phyloP scores from a whole-genome alignment of 257 asterid species.

The Rehmannia glutinosa region DNA sequence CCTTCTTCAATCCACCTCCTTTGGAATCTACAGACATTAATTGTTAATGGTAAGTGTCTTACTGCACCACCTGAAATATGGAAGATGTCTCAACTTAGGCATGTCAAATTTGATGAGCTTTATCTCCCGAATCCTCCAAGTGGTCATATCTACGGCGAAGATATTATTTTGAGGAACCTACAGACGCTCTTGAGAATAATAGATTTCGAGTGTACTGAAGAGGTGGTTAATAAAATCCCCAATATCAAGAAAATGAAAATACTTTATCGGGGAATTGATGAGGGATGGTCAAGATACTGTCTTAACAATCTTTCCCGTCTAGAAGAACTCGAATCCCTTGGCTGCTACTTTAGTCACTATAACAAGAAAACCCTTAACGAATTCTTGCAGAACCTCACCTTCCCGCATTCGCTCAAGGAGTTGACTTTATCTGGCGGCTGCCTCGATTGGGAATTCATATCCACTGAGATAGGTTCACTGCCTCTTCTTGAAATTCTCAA shows the following conservation, averaged over 20 bases:
- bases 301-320: background rate
- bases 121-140: constrained; percentile 10
- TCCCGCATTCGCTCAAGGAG: no score
- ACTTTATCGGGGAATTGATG: background rate
- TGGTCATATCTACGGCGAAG: background rate
- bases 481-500: no score
- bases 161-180: constrained; percentile 11
- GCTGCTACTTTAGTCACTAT: background rate
- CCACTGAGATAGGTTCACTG: no score
- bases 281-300: background rate
- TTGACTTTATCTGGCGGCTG: no score
- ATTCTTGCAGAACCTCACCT: background rate
- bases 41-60: background rate
- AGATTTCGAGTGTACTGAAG: background rate
- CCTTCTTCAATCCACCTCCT: background rate
- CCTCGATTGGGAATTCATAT: no score
- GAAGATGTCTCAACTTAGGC: constrained; percentile 19
- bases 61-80: constrained; percentile 4
- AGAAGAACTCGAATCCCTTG: constrained; percentile 13
- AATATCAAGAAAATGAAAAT: constrained; percentile 7
- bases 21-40: constrained; percentile 11
- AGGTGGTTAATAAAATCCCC: constrained; percentile 17
- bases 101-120: background rate
- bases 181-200: background rate
- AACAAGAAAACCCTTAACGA: background rate